These are phyloP conservation scores for Fusarium fujikuroi DNA, from an alignment of 2,329 filamentous ascomycete species.

Conservation along the genomic window DNA sequence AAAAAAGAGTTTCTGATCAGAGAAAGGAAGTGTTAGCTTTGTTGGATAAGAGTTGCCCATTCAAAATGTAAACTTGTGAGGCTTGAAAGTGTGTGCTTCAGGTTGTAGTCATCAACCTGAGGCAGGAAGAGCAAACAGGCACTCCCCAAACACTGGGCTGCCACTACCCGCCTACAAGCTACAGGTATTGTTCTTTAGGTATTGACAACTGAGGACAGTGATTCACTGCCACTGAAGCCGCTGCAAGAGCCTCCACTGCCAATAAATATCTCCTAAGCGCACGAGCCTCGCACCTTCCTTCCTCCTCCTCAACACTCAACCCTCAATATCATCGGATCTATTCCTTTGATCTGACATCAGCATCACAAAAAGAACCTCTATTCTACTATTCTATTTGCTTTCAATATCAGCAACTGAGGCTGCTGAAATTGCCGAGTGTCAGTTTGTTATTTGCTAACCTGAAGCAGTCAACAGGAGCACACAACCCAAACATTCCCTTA, in stretches of 20 bases:
- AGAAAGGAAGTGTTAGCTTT: neutral
- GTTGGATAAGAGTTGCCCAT: neutral
- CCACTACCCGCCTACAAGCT: neutral
- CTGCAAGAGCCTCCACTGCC: neutral
- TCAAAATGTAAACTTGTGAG: neutral
- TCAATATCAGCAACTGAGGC: neutral
- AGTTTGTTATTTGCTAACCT: neutral
- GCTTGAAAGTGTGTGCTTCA: neutral
- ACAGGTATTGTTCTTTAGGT: neutral
- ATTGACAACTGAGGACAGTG: conserved; percentile 2
- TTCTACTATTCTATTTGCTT: neutral
- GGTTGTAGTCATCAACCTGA: neutral
- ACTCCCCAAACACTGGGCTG: neutral
- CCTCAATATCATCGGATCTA: neutral
- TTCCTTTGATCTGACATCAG: neutral
- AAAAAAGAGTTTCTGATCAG: neutral
- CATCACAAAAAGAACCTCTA: neutral
- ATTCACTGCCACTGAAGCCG: conserved; percentile 11
- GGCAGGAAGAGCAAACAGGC: neutral
- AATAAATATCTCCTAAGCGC: neutral
- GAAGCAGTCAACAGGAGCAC: neutral
- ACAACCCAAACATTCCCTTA: neutral
- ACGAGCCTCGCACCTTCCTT: neutral
- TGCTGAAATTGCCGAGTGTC: neutral
- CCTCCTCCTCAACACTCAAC: conserved; percentile 3